Evolutionary conservation across 139 green algal species (phyloP), one percentile per base, ranked within the genome.

Genomic region (Gonium pectorale): DNA sequence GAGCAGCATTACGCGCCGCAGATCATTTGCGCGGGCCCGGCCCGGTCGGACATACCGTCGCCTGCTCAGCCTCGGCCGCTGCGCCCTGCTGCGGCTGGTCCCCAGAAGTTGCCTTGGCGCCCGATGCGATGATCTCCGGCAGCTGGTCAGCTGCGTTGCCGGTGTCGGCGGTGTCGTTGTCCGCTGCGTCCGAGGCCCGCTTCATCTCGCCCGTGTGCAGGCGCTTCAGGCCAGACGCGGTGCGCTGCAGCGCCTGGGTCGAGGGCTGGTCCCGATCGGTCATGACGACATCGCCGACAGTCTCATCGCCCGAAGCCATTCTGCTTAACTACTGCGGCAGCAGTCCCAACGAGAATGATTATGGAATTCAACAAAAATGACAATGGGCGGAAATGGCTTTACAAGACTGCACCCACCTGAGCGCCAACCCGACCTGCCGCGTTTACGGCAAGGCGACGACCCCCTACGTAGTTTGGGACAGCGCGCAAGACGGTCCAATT

Each of bases 141-240:
- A 81, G 11, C 54, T 69, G 37, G 13, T 81, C 73, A 5, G 52
- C 33, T 1, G 37, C 27, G 11, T 31, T 35, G 17, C 5, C 0
- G 26, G 54, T 44, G 17, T 52, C 71, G 27, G 29, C 54, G 27
- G 7, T 37, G 24, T 17, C 73, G 26, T 9, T 11, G 31, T 26
- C 63, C 33, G 33, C 7, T 19, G 35, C 33, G 38, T 69, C 73
- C 5, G 59, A 27, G 27, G 13, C 33, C 15, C 37, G 54, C 75
- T 82, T 82, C 6, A 62, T 59, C 43, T 82, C 75, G 38, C 75
- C 75, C 31, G 33, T 38, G 43, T 82, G 75, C 1, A 82, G 75
- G 37, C 75, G 75, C 59, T 82, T 82, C 11, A 82, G 59, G 21
- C 75, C 75, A 1, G 75, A 82, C 0, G 15, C 40, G 15, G 75